phyloP scores from a whole-genome alignment of 1,284 basidiomycete species.

The Exobasidium rhododendri region DNA sequence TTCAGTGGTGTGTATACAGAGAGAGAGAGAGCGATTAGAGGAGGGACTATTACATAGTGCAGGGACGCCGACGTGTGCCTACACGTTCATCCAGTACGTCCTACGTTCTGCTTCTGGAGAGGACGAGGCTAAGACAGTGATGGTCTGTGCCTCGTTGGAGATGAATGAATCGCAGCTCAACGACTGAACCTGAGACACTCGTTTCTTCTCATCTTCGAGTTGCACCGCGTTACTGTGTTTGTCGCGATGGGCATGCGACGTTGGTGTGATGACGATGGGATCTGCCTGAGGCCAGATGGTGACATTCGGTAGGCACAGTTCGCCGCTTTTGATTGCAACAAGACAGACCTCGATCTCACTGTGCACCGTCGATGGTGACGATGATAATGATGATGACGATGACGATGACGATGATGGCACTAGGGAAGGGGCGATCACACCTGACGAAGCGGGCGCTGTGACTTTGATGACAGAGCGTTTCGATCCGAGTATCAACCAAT shows the following conservation, averaged over 20 bases:
- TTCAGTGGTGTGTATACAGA: too few relatives aligned
- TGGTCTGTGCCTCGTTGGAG: background rate
- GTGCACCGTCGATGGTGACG: too few relatives aligned
- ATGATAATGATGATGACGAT: too few relatives aligned
- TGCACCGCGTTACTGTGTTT: background rate
- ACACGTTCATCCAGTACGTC: background rate
- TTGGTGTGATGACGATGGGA: background rate
- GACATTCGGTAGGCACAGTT: background rate
- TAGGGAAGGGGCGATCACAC: background rate
- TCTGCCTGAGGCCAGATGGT: slow-evolving; percentile 2
- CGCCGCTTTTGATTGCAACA: background rate
- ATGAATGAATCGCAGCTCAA: background rate
- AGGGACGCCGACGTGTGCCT: too few relatives aligned
- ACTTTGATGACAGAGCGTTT: background rate
- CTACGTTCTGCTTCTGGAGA: background rate
- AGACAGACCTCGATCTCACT: background rate
- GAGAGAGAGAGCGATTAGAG: too few relatives aligned
- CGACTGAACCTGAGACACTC: background rate
- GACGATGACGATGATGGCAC: too few relatives aligned
- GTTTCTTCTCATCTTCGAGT: background rate
- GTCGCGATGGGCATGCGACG: slow-evolving; percentile 4
- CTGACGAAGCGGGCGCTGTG: background rate
- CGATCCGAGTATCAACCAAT: background rate
- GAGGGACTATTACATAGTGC: too few relatives aligned
- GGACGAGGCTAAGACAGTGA: background rate